These are phyloP conservation scores for Chamaecyparis obtusa DNA, from an alignment of 75 land plant genomes.

Conservation along the genomic window DNA sequence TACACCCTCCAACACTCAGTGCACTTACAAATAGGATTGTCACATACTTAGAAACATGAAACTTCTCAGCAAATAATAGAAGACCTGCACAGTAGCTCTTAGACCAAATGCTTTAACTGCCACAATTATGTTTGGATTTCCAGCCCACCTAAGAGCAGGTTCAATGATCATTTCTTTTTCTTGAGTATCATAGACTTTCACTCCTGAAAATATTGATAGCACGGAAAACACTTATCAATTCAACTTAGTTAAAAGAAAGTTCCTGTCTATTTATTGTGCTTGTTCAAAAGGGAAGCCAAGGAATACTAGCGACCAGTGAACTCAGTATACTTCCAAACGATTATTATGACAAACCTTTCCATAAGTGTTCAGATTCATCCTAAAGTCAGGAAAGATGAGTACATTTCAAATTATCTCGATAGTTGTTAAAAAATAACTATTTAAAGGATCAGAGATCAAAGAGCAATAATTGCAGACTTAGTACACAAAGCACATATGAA, in stretches of 20 bases:
- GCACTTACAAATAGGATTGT: background rate
- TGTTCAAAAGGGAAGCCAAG: background rate
- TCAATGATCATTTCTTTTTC: constrained; percentile 92
- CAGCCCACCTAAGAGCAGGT: constrained; percentile 80
- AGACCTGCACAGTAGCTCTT: constrained; percentile 80
- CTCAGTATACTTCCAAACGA: background rate
- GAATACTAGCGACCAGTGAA: background rate
- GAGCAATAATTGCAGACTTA: background rate
- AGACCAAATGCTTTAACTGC: constrained; percentile 84
- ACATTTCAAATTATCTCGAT: background rate
- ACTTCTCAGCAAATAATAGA: background rate
- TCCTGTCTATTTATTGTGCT: background rate
- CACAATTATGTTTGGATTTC: constrained; percentile 77
- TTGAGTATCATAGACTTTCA: constrained; percentile 79
- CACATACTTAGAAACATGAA: background rate
- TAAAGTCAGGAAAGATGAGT: background rate
- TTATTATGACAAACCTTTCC: background rate
- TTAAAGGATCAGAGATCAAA: background rate
- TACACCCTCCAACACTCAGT: background rate
- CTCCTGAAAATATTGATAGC: constrained; percentile 43
- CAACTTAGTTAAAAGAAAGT: background rate
- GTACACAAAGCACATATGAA: background rate
- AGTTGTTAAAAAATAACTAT: background rate
- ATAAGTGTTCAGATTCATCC: background rate
- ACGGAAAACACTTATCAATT: background rate